Evolutionary conservation across 768 basidiomycete species (phyloP), one percentile per base, ranked within the genome.

Genomic region (Boletus rubropictus): DNA sequence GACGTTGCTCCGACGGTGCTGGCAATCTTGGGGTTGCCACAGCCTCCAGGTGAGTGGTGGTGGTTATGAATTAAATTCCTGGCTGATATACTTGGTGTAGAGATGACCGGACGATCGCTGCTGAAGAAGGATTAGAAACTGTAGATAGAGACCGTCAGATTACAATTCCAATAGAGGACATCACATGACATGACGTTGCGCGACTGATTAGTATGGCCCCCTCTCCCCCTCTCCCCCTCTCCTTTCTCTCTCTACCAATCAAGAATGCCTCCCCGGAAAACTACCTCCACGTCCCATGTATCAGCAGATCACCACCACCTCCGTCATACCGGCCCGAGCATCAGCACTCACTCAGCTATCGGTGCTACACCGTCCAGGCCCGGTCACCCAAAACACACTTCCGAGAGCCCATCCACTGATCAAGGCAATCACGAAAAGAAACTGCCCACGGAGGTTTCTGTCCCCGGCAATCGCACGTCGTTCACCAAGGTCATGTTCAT

Each of bases 1-100:
- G 92, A 95, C 65, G 90, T 95, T 43, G 92, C 93, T 8, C 93
- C 91, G 31, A 95, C 93, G 1, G 72, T 92, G 27, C 70, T 96
- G 55, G 88, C 79, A 52, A 66, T 95, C 32, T 69, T 95, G 77
- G 82, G 85, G 31, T 61, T 89, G 27, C 69, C 78, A 3, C 71
- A 87, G 57, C 88, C 87, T 3, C 74, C 87, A 59, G 84, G 84
- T 82, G 48, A 58, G 77, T 39, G 7, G 0, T 18, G 11, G 8
- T 4, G 8, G 21, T 41, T 9, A 6, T 31, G 7, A 2, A 21
- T 15, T n/a, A 1, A 1, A 31, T 12, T 17, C 6, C 3, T 15
- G 17, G 9, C 37, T 60, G 40, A 62, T 11, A 4, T 0, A 0
- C 14, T 18, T 34, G 1, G 6, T 34, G 28, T 35, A 67, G 61